Conservation (phyloP, 2,329 filamentous ascomycete genomes). For the Colletotrichum abscissum region DNA sequence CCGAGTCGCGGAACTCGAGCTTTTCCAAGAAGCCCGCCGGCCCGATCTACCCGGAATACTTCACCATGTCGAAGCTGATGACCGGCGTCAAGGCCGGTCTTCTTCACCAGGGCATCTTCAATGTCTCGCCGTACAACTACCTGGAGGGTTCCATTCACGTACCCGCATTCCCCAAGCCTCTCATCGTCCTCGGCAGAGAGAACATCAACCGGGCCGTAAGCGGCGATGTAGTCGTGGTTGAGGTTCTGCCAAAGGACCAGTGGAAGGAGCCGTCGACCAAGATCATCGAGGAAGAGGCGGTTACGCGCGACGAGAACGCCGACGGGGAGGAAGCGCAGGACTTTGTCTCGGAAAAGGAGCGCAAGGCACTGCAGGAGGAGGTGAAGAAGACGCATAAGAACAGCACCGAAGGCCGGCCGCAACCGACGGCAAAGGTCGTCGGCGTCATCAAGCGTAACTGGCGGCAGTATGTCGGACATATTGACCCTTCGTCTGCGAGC, state of each 20-base stretch:
- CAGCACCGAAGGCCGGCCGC: conserved; percentile 79
- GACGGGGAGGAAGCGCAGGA: conserved; percentile 78
- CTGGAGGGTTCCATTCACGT: conserved; percentile 93
- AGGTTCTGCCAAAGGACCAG: conserved; percentile 91
- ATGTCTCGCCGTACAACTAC: conserved; percentile 98
- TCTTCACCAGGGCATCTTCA: conserved; percentile 94
- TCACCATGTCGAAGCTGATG: conserved; percentile 90
- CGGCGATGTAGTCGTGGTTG: conserved; percentile 92
- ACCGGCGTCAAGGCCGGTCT: conserved; percentile 90
- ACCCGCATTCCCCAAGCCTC: conserved; percentile 86
- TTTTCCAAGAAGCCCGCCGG: conserved; percentile 71
- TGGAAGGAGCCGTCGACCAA: conserved; percentile 98
- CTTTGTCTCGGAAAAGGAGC: conserved; percentile 89
- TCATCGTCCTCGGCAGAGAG: conserved; percentile 90
- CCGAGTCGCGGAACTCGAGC: conserved; percentile 77
- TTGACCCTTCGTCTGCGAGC: conserved; percentile 87
- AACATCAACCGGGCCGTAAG: conserved; percentile 96
- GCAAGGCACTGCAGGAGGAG: conserved; percentile 88
- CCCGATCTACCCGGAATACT: conserved; percentile 90
- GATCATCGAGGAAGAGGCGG: conserved; percentile 91
- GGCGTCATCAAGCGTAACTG: conserved; percentile 96
- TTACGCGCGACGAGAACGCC: conserved; percentile 94
- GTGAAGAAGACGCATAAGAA: conserved; percentile 87
- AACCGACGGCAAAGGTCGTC: conserved; percentile 92
- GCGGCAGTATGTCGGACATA: conserved; percentile 96